Evolutionary conservation across 768 basidiomycete genomes (phyloP), one percentile per base, ranked within the genome.

Genomic region (Paxillus rubicundulus): DNA sequence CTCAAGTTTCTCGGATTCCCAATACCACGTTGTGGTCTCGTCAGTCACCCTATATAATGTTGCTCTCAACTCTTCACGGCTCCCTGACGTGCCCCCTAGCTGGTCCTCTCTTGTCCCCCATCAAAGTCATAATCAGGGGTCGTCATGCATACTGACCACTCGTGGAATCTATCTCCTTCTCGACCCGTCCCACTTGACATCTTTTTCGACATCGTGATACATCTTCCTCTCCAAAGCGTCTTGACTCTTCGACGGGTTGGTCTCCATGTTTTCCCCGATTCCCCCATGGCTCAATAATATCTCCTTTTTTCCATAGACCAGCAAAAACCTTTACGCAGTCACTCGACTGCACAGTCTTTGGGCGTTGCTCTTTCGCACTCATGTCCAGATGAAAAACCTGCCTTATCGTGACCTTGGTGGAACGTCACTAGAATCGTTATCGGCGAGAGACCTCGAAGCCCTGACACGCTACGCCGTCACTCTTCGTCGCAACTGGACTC

Each of bases 261-360:
- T 50, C 20, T 2, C 9, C 21, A n/a, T 27, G n/a, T 43, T 16
- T 38, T 28, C 6, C 1, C 5, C 1, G 30, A n/a, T 42, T 37
- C 5, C 41, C 18, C 38, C 38, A 3, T 21, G 33, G 12, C 43
- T 45, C 50, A 42, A 20, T 44, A n/a, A 24, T 28, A n/a, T n/a
- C n/a, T n/a, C n/a, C n/a, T 34, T 32, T 44, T 39, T 0, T 1
- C 3, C 12, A 1, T 44, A 86, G 84, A 77, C 80, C 14, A 82
- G 72, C 63, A 78, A 67, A 52, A 54, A 57, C 3, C 73, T 84
- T 28, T 53, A 60, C 24, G 62, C 70, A 4, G 60, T 78, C 16
- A 80, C 82, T 0, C 74, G 70, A n/a, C 61, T 74, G 0, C 78
- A 75, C 33, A 66, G 72, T 37, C 70, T 85, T 37, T 86, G 84